Evolutionary conservation across 108 stramenopile species (phyloP).

Genomic region (Conticribra weissflogii): DNA sequence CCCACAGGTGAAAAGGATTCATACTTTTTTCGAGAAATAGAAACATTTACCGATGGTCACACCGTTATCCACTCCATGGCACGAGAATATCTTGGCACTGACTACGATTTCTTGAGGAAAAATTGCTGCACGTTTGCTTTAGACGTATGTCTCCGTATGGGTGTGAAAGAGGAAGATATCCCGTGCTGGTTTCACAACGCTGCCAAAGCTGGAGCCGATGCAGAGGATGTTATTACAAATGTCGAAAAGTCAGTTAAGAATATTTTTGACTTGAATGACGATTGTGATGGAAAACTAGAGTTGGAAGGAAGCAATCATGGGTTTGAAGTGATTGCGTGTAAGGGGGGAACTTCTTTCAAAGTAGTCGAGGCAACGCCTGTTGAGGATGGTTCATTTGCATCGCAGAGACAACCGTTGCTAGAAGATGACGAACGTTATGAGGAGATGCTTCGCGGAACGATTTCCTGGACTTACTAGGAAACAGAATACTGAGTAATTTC

Average conservation of each 20-base stretch:
- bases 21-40: slow-evolving; percentile 46
- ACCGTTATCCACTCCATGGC: slow-evolving; percentile 71
- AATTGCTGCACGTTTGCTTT: slow-evolving; percentile 86
- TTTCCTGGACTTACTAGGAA: not conserved
- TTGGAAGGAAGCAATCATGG: slow-evolving; percentile 34
- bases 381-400: not conserved
- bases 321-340: slow-evolving; percentile 47
- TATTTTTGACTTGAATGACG: slow-evolving; percentile 33
- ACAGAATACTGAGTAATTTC: not conserved
- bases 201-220: slow-evolving; percentile 64
- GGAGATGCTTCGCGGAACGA: not conserved
- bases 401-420: not conserved
- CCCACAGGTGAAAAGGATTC: slow-evolving; percentile 3
- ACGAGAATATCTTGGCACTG: slow-evolving; percentile 69
- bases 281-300: slow-evolving; percentile 15
- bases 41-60: slow-evolving; percentile 61
- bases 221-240: slow-evolving; percentile 60
- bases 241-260: slow-evolving; percentile 38
- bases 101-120: slow-evolving; percentile 81
- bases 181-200: slow-evolving; percentile 84
- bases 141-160: slow-evolving; percentile 76
- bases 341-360: not conserved
- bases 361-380: not conserved
- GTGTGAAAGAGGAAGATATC: slow-evolving; percentile 77
- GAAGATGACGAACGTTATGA: not conserved